phyloP scores from a whole-genome alignment of 208 protist genomes.

The Acanthamoeba triangularis region DNA sequence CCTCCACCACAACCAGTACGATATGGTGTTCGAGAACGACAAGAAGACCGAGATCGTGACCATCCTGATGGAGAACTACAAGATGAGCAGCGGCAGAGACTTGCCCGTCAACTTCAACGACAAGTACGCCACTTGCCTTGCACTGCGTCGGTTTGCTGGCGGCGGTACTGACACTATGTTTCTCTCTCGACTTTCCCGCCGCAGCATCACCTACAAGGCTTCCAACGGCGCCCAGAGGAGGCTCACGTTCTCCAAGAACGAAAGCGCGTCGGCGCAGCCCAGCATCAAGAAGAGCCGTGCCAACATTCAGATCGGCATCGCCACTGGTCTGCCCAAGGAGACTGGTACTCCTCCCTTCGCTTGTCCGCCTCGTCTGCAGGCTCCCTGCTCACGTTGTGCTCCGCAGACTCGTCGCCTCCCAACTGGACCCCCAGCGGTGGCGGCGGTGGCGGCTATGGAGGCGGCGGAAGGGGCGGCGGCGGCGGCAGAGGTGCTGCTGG shows the following conservation, averaged over 20 bases:
- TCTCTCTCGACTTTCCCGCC: background rate
- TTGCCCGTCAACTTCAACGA: conserved; percentile 84
- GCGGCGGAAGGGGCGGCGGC: conserved; percentile 3
- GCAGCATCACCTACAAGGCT: conserved; percentile 82
- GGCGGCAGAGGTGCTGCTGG: conserved; percentile 18
- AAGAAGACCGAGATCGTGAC: conserved; percentile 91
- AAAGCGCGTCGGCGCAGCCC: background rate
- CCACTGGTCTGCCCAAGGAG: conserved; percentile 80
- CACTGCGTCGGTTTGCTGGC: background rate
- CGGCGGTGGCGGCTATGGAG: conserved; percentile 22
- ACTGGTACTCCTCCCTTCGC: conserved; percentile 40
- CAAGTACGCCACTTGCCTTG: background rate
- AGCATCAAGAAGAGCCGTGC: conserved; percentile 80
- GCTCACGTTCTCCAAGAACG: conserved; percentile 66
- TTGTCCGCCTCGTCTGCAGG: background rate
- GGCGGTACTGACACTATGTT: background rate
- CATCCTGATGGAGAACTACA: conserved; percentile 85
- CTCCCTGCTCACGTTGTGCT: background rate
- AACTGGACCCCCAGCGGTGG: conserved; percentile 28
- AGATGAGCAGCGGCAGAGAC: conserved; percentile 62
- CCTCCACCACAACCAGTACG: conserved; percentile 84
- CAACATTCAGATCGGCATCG: conserved; percentile 79
- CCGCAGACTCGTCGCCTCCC: conserved; percentile 47
- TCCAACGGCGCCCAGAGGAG: conserved; percentile 82
- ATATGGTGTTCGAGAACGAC: conserved; percentile 89